A percentile compares a stretch with the other conserved stretches of the same genome.
Evolutionary conservation across 2,329 filamentous ascomycete genomes (phyloP).

Genomic region (Thielaviopsis euricoi): DNA sequence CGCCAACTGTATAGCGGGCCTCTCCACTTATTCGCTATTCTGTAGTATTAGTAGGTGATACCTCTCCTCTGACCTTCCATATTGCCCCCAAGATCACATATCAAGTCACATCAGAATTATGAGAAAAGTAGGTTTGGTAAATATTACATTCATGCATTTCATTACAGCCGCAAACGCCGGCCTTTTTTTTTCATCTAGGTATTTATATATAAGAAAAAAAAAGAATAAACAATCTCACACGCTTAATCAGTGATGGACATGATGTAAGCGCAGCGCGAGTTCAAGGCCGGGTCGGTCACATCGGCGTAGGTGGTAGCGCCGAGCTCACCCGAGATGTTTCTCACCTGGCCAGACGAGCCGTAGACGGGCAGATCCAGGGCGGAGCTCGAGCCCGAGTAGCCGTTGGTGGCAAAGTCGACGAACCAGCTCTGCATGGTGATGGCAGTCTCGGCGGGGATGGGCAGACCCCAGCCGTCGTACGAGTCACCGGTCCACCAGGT

Average conservation of each 20-base stretch:
- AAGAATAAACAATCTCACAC: background rate
- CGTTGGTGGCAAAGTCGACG: constrained; percentile 16
- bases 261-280: background rate
- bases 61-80: too few relatives aligned
- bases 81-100: too few relatives aligned
- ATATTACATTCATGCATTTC: too few relatives aligned
- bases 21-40: too few relatives aligned
- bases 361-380: background rate
- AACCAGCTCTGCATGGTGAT: constrained; percentile 19
- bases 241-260: background rate
- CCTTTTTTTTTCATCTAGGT: too few relatives aligned
- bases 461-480: constrained; percentile 6
- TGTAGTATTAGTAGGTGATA: too few relatives aligned
- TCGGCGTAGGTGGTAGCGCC: background rate
- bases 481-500: constrained; percentile 29
- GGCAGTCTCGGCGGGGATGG: constrained; percentile 17
- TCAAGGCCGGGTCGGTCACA: background rate
- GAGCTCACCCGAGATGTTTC: background rate
- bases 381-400: background rate
- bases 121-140: too few relatives aligned
- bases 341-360: background rate
- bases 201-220: too few relatives aligned
- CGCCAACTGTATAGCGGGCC: too few relatives aligned
- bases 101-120: background rate
- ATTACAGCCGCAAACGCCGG: too few relatives aligned